Base-by-base conservation (phyloP, 345 rosid genomes). In the Linum tenue region DNA sequence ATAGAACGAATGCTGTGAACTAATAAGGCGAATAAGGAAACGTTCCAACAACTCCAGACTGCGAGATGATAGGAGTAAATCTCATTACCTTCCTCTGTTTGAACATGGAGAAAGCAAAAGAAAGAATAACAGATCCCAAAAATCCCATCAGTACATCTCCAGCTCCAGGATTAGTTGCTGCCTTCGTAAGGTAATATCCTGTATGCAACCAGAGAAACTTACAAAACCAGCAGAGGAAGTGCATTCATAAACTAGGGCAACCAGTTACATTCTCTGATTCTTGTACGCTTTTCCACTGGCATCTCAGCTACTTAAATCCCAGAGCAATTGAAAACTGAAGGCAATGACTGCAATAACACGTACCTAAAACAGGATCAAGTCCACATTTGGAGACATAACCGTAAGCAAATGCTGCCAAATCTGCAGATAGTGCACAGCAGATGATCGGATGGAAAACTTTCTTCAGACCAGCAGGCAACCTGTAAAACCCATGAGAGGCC, bases 81-180 rank as follows among this genome's bases (percentile, higher is more conserved):
- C 3, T 3, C 38, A 6, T 51, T 72, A 89, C 97, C 97, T 89
- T 89, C 78, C 95, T 84, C 70, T 92, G 97, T 78, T 92, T 83
- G 82, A 92, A 92, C 97, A 87, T 92, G 66, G 98, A 84, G 76
- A 92, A 92, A 44, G 98, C 90, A 55, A 89, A 92, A 62, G 95
- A 89, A 75, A 92, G 90, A 66, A 92, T 92, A 31, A 92, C 97
- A 66, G 95, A 87, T 62, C 95, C 98, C 75, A 89, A 77, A 78
- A 89, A 92, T 56, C 95, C 96, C 98, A 92, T 89, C 64, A 92
- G 75, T 6, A 89, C 73, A 75, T 92, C 98, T 70, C 96, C 98
- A 77, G 96, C 96, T 68, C 96, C 96, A 3, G 98, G 96, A 81
- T 92, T 81, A 4, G 91, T 80, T 63, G 86, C 68, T 58, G 69